Conservation (phyloP, 1,139 yeast genomes). For the Debaryomyces nepalensis region DNA sequence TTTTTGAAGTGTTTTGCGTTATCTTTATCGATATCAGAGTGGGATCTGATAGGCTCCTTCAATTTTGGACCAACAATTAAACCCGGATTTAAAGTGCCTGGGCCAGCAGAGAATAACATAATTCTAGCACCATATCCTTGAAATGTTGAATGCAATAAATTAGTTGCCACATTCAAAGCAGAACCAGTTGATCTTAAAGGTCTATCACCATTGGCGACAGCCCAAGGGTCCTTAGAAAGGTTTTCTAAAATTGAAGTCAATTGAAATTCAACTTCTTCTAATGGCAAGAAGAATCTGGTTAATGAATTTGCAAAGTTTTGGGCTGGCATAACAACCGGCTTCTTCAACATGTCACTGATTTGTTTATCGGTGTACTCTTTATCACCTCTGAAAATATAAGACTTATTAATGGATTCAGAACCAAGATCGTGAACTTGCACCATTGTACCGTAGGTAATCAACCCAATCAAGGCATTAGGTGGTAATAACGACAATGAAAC, state of each 20-base stretch:
- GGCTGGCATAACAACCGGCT: constrained; percentile 42
- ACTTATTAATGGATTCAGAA: constrained; percentile 73
- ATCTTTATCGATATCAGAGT: constrained; percentile 83
- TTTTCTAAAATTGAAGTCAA: constrained; percentile 81
- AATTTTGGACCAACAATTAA: constrained; percentile 89
- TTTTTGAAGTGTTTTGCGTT: constrained; percentile 88
- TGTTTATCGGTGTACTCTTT: constrained; percentile 82
- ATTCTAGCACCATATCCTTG: constrained; percentile 90
- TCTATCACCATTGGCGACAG: constrained; percentile 84
- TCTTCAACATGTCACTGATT: constrained; percentile 73
- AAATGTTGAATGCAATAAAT: constrained; percentile 82
- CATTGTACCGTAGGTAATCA: constrained; percentile 93
- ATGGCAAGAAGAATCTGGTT: constrained; percentile 81
- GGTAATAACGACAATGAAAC: constrained; percentile 85
- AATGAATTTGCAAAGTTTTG: constrained; percentile 50
- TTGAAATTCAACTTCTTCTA: constrained; percentile 86
- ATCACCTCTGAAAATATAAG: constrained; percentile 91
- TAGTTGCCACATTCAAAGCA: constrained; percentile 84
- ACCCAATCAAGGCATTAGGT: constrained; percentile 89
- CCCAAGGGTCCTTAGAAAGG: constrained; percentile 88
- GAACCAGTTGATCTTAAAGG: constrained; percentile 94
- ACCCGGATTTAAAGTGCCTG: constrained; percentile 95
- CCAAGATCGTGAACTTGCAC: constrained; percentile 94
- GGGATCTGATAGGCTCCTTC: constrained; percentile 96
- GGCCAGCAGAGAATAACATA: constrained; percentile 92